Base-by-base conservation (phyloP, 306 rosid genomes). In the Acacia acuminata region DNA sequence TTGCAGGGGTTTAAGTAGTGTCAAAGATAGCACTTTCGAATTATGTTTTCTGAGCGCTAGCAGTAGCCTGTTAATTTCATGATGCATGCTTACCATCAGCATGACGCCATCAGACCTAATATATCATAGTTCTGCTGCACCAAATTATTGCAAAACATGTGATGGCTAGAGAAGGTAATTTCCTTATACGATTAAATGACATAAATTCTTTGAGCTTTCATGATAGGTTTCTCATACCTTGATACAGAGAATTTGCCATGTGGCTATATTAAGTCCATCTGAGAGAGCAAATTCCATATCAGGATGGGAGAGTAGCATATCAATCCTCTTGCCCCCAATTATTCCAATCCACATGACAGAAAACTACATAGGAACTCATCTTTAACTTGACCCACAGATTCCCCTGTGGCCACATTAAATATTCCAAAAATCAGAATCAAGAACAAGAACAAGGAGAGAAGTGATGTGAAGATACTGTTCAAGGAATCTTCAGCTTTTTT, bases 391-490 rank as follows among this genome's bases (percentile, higher is more conserved):
- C 75, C 78, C 76, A n/a, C 40, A 82, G 90, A 89, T 87, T 87
- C 89, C 89, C 80, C 78, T 81, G 25, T 80, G 79, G 79, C 88
- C 68, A 85, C 82, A 86, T 82, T 88, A 84, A 80, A 86, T 90
- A 88, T 90, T 85, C 91, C 65, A 50, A 82, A 86, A 77, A 90
- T 90, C 91, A 86, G 90, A 88, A 90, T 90, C 90, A 72, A 77
- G 71, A 71, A 86, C 88, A 87, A 79, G 85, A 64, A 64, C 55
- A 76, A 83, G n/a, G 68, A 45, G 78, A 85, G 82, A 38, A 38
- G 85, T 83, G 85, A 81, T 55, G 78, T 77, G 86, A 76, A 87
- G 88, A 86, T 81, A 88, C 86, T 87, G 81, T 87, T 84, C 87
- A 84, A 82, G 90, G 87, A 84, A 87, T 78, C 78, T 81, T 66